Conservation (phyloP, 2,329 filamentous ascomycete genomes). For the Neofusicoccum laricinum region DNA sequence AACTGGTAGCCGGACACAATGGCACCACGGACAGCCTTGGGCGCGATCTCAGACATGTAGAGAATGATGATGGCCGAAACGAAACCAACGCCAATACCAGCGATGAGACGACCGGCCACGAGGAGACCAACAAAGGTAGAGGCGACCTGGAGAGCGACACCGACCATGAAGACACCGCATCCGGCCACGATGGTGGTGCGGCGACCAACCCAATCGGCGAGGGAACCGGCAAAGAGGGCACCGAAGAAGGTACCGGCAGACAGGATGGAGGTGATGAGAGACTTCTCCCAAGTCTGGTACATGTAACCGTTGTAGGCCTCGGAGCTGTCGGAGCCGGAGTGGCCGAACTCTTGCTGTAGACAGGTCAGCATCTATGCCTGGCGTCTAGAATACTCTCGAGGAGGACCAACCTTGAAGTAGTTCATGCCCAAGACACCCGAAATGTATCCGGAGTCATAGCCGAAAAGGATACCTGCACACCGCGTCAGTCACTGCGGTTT, state of each 20-base stretch:
- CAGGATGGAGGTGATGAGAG: constrained; percentile 69
- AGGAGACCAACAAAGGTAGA: constrained; percentile 62
- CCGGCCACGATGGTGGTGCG: constrained; percentile 62
- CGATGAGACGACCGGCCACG: constrained; percentile 69
- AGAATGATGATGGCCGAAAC: constrained; percentile 61
- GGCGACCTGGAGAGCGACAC: constrained; percentile 58
- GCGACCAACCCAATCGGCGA: constrained; percentile 66
- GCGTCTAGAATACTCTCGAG: not conserved
- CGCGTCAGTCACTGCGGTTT: not conserved
- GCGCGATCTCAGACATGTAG: constrained; percentile 80
- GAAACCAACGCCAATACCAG: constrained; percentile 70
- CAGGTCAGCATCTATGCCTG: constrained; percentile 14
- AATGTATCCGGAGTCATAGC: constrained; percentile 76
- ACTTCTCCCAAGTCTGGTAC: constrained; percentile 42
- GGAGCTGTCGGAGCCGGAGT: constrained; percentile 50
- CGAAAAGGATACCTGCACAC: constrained; percentile 62
- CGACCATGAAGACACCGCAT: constrained; percentile 58
- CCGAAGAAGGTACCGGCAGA: constrained; percentile 77
- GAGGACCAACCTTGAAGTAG: constrained; percentile 26
- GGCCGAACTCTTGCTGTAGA: constrained; percentile 62
- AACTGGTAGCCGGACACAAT: constrained; percentile 77
- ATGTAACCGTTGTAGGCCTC: constrained; percentile 58
- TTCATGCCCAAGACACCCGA: constrained; percentile 57
- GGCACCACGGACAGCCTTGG: constrained; percentile 58
- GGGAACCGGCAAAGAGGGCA: constrained; percentile 55